Evolutionary conservation across 1,284 basidiomycete species (phyloP).

Genomic region (Mycena citricolor): DNA sequence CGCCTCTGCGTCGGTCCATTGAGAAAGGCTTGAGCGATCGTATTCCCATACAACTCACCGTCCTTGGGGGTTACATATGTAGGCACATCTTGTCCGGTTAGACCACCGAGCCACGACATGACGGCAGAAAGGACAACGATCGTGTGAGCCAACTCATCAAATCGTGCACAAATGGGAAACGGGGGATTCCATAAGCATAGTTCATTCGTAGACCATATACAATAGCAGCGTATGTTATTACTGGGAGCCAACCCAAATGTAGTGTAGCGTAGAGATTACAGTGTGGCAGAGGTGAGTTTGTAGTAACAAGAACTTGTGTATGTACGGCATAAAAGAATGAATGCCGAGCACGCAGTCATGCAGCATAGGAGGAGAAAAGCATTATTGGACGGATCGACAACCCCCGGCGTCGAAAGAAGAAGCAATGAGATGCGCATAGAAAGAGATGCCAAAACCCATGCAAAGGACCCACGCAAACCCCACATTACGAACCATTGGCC

Average conservation of each 20-base stretch:
- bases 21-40: too few species aligned
- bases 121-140: background rate
- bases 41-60: too few species aligned
- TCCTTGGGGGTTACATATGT: slow-evolving; percentile 15
- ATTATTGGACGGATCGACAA: slow-evolving; percentile 25
- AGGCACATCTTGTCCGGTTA: slow-evolving; percentile 17
- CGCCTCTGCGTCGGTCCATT: slow-evolving; percentile 29
- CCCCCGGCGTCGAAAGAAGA: slow-evolving; percentile 25
- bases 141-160: slow-evolving; percentile 20
- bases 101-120: slow-evolving; percentile 6
- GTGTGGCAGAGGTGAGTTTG: slow-evolving; percentile 13
- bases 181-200: too few species aligned
- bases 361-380: slow-evolving; percentile 22
- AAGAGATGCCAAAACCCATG: slow-evolving; percentile 22
- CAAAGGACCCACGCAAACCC: slow-evolving; percentile 25
- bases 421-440: slow-evolving; percentile 27
- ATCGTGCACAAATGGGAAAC: too few species aligned
- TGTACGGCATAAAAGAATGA: slow-evolving; percentile 20
- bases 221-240: slow-evolving; percentile 21
- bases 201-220: too few species aligned
- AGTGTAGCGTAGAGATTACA: slow-evolving; percentile 22
- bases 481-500: slow-evolving; percentile 19
- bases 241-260: slow-evolving; percentile 21
- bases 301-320: slow-evolving; percentile 19
- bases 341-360: slow-evolving; percentile 21